A percentile compares a stretch with the other conserved stretches of the same genome.
Evolutionary conservation across 2,329 filamentous ascomycete genomes (phyloP).

Genomic region (Rosellinia necatrix): DNA sequence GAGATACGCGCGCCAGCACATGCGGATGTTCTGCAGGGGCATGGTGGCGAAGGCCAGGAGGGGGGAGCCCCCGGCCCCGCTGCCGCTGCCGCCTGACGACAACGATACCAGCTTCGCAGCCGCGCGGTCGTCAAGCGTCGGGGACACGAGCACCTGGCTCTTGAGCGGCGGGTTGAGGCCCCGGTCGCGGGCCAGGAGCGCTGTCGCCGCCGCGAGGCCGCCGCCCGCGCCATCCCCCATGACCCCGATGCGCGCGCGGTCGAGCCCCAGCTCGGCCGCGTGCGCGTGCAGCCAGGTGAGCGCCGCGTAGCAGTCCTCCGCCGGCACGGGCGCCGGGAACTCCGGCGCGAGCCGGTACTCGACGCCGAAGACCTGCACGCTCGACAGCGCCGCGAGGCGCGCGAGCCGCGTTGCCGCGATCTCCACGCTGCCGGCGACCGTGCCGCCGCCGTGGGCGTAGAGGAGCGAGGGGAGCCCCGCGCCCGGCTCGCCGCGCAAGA

Average conservation of each 20-base stretch:
- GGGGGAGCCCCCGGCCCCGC: background rate
- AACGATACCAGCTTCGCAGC: background rate
- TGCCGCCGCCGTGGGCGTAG: constrained; percentile 49
- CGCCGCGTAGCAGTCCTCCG: constrained; percentile 45
- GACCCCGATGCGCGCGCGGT: constrained; percentile 52
- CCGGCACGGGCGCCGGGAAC: constrained; percentile 42
- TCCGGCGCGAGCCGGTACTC: constrained; percentile 52
- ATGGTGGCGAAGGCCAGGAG: constrained; percentile 23
- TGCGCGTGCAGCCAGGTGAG: constrained; percentile 36
- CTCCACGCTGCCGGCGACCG: constrained; percentile 40
- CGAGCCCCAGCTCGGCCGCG: constrained; percentile 42
- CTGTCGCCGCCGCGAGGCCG: constrained; percentile 54
- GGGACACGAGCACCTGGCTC: constrained; percentile 41
- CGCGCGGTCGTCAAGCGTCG: constrained; percentile 42
- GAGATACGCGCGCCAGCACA: constrained; percentile 31
- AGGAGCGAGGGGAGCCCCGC: constrained; percentile 37
- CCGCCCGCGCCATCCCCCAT: constrained; percentile 60
- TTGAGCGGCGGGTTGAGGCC: constrained; percentile 36
- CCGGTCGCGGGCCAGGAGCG: constrained; percentile 48
- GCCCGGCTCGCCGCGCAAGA: constrained; percentile 9
- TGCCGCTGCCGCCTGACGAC: no score
- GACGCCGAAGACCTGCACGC: constrained; percentile 44
- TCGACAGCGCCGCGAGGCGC: constrained; percentile 34
- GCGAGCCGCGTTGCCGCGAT: constrained; percentile 36
- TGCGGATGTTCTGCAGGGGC: constrained; percentile 15